Evolutionary conservation across 805 yeast species (phyloP), one percentile per base, ranked within the genome.

Genomic region (Wickerhamomyces ciferrii): DNA sequence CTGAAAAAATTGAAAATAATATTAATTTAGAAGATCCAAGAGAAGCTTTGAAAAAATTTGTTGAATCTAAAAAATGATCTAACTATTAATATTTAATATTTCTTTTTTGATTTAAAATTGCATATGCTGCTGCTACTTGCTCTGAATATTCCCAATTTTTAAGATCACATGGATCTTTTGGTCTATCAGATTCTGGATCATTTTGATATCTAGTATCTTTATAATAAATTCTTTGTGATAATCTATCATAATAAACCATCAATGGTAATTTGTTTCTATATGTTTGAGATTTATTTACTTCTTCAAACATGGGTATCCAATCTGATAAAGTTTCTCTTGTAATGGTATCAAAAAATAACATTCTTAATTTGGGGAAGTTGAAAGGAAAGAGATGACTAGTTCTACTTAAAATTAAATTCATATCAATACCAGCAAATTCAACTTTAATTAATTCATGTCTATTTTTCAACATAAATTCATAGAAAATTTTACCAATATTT

Each of bases 281-380:
- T 27, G 59, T 52, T 7, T 42, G 37, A 5, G 32, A 34, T 5
- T 18, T 13, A 23, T 57, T 53, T 6, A 14, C 14, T 10, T 19
- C 15, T 35, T 59, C 58, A 25, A 62, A 56, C 1, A 43, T 35
- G 3, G 15, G 35, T 5, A 58, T 8, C 65, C 65, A 61, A 10
- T 44, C 42, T 4, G 25, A 11, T 44, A 55, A 41, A 27, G 48
- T 51, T 1, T 49, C 18, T 14, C 54, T 45, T 9, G 62, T 52
- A 5, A 49, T 44, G 42, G 56, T 61, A 44, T 65, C 66, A 20
- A 65, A 46, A 11, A 55, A 39, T n/a, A 63, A 43, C 20, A 61
- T 21, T 27, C 57, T 54, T 21, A 65, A 45, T 2, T 42, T 40
- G 3, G 58, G 54, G 35, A 62, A 56, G 0, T 42, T 24, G 23